Conservation (phyloP, 1,284 basidiomycete genomes). For the Cryptococcus sp. region DNA sequence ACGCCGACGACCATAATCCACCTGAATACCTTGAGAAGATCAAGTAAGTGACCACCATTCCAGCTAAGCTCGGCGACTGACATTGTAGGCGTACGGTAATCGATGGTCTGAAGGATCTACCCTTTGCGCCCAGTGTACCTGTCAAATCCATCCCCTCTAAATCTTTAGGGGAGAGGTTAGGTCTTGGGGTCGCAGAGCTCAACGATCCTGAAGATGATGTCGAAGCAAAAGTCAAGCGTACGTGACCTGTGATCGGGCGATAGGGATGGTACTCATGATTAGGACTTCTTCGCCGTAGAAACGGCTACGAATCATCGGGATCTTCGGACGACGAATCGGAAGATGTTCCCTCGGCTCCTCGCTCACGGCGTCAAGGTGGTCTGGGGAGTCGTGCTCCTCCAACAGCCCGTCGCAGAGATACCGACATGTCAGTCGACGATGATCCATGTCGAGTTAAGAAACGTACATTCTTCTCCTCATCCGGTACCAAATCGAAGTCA, state of each 20-base stretch:
- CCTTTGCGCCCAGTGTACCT: slow-evolving; percentile 78
- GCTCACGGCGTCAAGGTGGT: slow-evolving; percentile 3
- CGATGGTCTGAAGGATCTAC: slow-evolving; percentile 71
- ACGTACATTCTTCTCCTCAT: slow-evolving; percentile 10
- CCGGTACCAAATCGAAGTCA: background rate
- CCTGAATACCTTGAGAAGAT: slow-evolving; percentile 79
- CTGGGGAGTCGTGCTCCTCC: slow-evolving; percentile 1
- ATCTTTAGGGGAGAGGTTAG: slow-evolving; percentile 35
- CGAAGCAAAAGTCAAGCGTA: slow-evolving; percentile 43
- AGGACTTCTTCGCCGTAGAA: slow-evolving; percentile 12
- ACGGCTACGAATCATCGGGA: slow-evolving; percentile 16
- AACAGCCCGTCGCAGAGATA: background rate
- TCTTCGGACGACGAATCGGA: slow-evolving; percentile 25
- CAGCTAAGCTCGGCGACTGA: slow-evolving; percentile 4
- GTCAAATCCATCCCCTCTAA: slow-evolving; percentile 73
- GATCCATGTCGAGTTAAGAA: slow-evolving; percentile 27
- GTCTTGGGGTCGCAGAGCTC: slow-evolving; percentile 39
- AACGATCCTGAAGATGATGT: slow-evolving; percentile 46
- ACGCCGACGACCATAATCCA: slow-evolving; percentile 91
- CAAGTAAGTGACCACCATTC: slow-evolving; percentile 53
- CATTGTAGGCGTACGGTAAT: slow-evolving; percentile 62
- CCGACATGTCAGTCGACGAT: slow-evolving; percentile 4
- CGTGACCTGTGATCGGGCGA: background rate
- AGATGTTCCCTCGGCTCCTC: slow-evolving; percentile 7
- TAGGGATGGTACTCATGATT: slow-evolving; percentile 19